Evolutionary conservation across 371 early-diverging fungal species (phyloP).

Genomic region (Zychaea mexicana): DNA sequence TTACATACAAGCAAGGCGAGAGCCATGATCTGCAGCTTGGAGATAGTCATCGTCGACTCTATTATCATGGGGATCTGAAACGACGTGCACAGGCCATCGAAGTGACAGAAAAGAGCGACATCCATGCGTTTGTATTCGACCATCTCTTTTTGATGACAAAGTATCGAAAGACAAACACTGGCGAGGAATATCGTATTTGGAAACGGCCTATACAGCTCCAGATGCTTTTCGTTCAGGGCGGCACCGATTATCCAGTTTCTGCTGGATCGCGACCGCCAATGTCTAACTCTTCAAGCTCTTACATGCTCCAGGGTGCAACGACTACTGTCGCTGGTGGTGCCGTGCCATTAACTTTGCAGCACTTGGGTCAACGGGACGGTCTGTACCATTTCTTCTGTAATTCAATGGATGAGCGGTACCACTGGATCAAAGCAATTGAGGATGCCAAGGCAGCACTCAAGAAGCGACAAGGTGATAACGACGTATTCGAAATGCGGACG

Average conservation of each 20-base stretch:
- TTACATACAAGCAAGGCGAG: conserved; percentile 54
- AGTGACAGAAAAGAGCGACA: conserved; percentile 65
- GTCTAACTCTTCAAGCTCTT: neutral
- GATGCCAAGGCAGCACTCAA: conserved; percentile 64
- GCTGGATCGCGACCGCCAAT: neutral
- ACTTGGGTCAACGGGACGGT: conserved; percentile 43
- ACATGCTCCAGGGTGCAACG: neutral
- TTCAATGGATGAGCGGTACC: conserved; percentile 74
- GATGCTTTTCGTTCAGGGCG: conserved; percentile 49
- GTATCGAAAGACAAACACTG: conserved; percentile 52
- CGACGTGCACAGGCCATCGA: conserved; percentile 69
- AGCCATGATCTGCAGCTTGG: conserved; percentile 70
- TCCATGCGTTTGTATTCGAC: conserved; percentile 87
- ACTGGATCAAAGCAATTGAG: conserved; percentile 86
- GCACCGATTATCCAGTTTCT: conserved; percentile 13
- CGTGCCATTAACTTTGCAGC: conserved; percentile 31
- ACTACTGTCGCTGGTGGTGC: neutral
- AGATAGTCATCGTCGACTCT: conserved; percentile 70
- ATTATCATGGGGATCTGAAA: conserved; percentile 80
- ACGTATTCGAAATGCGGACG: conserved; percentile 68
- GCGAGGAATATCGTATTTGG: conserved; percentile 66
- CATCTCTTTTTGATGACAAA: conserved; percentile 86
- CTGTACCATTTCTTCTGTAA: conserved; percentile 45
- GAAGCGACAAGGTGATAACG: conserved; percentile 48
- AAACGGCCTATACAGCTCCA: conserved; percentile 69